These are phyloP conservation scores for Boletus edulis DNA, from an alignment of 768 basidiomycete genomes.

Conservation along the genomic window DNA sequence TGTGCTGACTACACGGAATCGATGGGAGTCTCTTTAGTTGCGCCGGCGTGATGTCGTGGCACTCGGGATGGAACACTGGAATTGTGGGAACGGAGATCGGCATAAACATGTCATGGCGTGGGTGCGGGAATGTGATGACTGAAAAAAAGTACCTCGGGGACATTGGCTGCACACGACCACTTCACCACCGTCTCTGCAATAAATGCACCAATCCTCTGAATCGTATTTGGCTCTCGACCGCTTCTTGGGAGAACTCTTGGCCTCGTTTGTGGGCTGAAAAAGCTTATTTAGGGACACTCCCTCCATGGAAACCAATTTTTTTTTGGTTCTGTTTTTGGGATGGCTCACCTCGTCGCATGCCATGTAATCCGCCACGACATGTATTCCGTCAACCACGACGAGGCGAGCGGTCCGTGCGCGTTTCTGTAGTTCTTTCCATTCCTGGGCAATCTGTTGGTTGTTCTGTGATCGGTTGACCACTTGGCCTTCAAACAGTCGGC, in stretches of 20 bases:
- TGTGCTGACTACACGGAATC: constrained; percentile 49
- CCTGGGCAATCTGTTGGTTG: constrained; percentile 42
- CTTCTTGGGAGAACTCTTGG: constrained; percentile 28
- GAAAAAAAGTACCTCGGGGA: constrained; percentile 45
- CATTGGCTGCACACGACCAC: constrained; percentile 47
- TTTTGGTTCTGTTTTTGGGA: constrained; percentile 7
- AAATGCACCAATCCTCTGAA: constrained; percentile 57
- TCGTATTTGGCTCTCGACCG: constrained; percentile 39
- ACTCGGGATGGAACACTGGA: constrained; percentile 53
- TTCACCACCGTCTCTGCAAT: constrained; percentile 59
- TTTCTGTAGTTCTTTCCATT: constrained; percentile 48
- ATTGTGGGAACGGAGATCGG: background rate
- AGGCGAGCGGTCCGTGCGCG: constrained; percentile 41
- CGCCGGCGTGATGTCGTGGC: constrained; percentile 39
- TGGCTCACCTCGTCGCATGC: constrained; percentile 28
- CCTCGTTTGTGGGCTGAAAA: constrained; percentile 12
- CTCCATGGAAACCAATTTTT: background rate
- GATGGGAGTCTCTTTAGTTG: constrained; percentile 26
- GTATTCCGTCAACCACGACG: constrained; percentile 37
- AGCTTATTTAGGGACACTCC: constrained; percentile 2
- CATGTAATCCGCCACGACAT: constrained; percentile 31
- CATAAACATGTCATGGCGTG: background rate
- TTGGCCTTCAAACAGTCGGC: constrained; percentile 57
- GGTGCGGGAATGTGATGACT: background rate
- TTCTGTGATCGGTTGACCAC: constrained; percentile 33